A percentile compares a stretch with the other conserved stretches of the same genome.
Evolutionary conservation across 2,329 filamentous ascomycete genomes (phyloP).

Genomic region (Huntiella moniliformis): DNA sequence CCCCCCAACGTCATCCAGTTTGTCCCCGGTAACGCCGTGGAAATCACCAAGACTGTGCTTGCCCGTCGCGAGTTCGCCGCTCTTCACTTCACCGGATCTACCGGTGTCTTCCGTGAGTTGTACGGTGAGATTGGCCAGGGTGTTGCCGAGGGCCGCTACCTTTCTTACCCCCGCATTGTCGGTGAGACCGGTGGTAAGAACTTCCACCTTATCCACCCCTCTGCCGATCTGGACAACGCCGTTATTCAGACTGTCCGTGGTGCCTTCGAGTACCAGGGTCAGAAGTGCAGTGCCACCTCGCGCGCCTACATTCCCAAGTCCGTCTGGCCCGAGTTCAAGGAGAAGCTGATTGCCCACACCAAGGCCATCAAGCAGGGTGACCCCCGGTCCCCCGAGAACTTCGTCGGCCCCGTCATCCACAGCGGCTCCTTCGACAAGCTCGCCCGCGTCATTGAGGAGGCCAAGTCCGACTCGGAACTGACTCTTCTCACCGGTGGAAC

Average conservation of each 20-base stretch:
- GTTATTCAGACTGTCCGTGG: slow-evolving; percentile 68
- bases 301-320: slow-evolving; percentile 62
- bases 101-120: slow-evolving; percentile 71
- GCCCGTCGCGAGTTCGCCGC: slow-evolving; percentile 65
- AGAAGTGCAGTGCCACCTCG: slow-evolving; percentile 78
- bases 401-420: slow-evolving; percentile 79
- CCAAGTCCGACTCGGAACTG: slow-evolving; percentile 56
- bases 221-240: slow-evolving; percentile 61
- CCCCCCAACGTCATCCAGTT: slow-evolving; percentile 86
- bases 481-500: slow-evolving; percentile 57
- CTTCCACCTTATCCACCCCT: slow-evolving; percentile 67
- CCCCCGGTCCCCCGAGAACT: slow-evolving; percentile 52
- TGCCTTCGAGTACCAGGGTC: slow-evolving; percentile 79
- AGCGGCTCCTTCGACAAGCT: slow-evolving; percentile 66
- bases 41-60: slow-evolving; percentile 62
- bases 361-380: slow-evolving; percentile 51
- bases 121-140: slow-evolving; percentile 73
- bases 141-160: slow-evolving; percentile 65
- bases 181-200: slow-evolving; percentile 90
- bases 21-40: slow-evolving; percentile 69
- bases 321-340: slow-evolving; percentile 52
- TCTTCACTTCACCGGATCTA: slow-evolving; percentile 92
- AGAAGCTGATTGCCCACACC: slow-evolving; percentile 48
- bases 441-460: slow-evolving; percentile 54
- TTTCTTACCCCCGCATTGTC: slow-evolving; percentile 71